Conservation (phyloP, 148 eudicot species). For the Pouteria glomerata region DNA sequence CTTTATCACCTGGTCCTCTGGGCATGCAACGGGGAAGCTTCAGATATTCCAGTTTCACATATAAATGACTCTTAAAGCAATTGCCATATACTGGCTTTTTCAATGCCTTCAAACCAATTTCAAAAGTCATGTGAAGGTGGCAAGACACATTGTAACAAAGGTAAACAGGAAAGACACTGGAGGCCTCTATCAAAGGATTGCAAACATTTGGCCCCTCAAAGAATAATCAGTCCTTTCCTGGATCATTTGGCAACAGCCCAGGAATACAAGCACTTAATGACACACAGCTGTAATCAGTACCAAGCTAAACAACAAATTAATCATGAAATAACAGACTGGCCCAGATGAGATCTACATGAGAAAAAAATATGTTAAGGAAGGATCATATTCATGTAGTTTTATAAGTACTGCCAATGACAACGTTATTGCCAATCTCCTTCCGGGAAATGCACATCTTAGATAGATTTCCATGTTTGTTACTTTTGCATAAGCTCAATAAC, state of each 20-base stretch:
- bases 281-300: background rate
- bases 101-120: background rate
- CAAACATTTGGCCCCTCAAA: background rate
- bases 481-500: no score
- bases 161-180: background rate
- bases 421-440: background rate
- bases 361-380: background rate
- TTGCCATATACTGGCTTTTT: background rate
- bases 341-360: background rate
- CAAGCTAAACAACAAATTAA: background rate
- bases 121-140: background rate
- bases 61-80: conserved; percentile 4
- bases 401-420: background rate
- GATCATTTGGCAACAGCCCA: background rate
- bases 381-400: no score
- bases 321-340: background rate
- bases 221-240: background rate
- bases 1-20: conserved; percentile 83
- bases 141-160: background rate
- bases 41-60: conserved; percentile 5
- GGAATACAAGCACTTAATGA: background rate
- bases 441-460: background rate
- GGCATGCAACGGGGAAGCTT: conserved; percentile 13
- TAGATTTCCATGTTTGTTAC: background rate
- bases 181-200: background rate